These are phyloP conservation scores for Clonostachys chloroleuca DNA, from an alignment of 2,329 filamentous ascomycete species.

Conservation along the genomic window DNA sequence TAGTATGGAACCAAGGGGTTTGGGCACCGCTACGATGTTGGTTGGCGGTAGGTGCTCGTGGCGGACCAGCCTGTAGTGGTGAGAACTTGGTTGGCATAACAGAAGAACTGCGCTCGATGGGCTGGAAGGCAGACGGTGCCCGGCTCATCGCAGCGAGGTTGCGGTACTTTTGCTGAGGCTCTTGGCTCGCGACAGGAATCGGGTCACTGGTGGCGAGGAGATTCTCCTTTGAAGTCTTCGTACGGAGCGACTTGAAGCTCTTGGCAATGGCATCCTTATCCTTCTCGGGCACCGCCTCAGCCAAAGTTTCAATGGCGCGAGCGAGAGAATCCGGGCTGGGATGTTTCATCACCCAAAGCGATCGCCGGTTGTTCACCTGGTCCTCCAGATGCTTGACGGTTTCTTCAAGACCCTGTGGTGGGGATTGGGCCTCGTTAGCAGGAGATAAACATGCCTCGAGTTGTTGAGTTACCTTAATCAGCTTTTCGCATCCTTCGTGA, in stretches of 20 bases:
- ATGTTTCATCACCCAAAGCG: conserved; percentile 27
- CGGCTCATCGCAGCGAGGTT: conserved; percentile 3
- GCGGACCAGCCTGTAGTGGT: conserved; percentile 17
- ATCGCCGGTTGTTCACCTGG: conserved; percentile 26
- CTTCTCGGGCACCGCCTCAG: conserved; percentile 18
- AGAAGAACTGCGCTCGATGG: conserved; percentile 7
- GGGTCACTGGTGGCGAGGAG: no score
- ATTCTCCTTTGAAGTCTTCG: no score
- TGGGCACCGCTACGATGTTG: no score
- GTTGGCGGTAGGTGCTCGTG: conserved; percentile 15
- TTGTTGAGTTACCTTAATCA: conserved; percentile 18
- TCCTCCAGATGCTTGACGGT: conserved; percentile 25
- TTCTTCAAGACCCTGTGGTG: conserved; percentile 19
- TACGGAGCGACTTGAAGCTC: no score
- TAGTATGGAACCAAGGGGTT: no score
- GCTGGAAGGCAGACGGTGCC: conserved; percentile 16
- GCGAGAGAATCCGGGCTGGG: conserved; percentile 19
- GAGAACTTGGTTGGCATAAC: conserved; percentile 21
- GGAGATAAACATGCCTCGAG: background rate
- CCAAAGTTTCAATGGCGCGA: conserved; percentile 22
- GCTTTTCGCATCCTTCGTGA: conserved; percentile 12
- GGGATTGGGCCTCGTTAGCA: background rate
- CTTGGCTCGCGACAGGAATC: no score
- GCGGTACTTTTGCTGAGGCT: no score
- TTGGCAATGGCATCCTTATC: conserved; percentile 1